Conservation (phyloP, 371 early-diverging fungal genomes). For the Mortierella sp. region DNA sequence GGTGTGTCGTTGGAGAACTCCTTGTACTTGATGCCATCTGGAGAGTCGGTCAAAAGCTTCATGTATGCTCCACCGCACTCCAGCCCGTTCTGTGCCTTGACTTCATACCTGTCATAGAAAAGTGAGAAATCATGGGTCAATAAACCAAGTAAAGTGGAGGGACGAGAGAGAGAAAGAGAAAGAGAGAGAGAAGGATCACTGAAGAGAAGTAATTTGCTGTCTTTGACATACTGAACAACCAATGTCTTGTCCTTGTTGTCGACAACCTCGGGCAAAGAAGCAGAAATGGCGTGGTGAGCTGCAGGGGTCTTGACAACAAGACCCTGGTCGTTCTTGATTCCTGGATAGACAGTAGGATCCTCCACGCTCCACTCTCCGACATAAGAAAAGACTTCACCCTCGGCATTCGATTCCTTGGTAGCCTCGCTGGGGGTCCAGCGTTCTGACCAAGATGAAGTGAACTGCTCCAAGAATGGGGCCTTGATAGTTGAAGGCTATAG, state of each 20-base stretch:
- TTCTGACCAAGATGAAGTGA: slow-evolving; percentile 54
- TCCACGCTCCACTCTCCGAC: slow-evolving; percentile 79
- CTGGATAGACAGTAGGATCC: slow-evolving; percentile 57
- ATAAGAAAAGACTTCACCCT: slow-evolving; percentile 61
- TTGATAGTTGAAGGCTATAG: slow-evolving; percentile 42
- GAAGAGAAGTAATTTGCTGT: background rate
- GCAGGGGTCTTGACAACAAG: slow-evolving; percentile 77
- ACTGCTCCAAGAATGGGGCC: slow-evolving; percentile 77
- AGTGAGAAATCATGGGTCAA: background rate
- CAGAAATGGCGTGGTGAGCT: slow-evolving; percentile 81
- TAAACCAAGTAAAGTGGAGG: background rate
- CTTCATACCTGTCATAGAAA: slow-evolving; percentile 62
- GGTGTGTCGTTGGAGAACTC: slow-evolving; percentile 55
- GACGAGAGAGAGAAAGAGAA: background rate
- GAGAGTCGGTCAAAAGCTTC: slow-evolving; percentile 69
- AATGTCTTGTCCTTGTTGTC: slow-evolving; percentile 78
- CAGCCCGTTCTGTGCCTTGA: slow-evolving; percentile 91
- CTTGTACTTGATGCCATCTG: slow-evolving; percentile 49
- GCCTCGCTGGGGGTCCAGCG: slow-evolving; percentile 72
- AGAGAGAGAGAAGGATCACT: background rate
- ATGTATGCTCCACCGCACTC: slow-evolving; percentile 97
- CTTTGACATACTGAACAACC: slow-evolving; percentile 79
- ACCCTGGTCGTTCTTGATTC: slow-evolving; percentile 67
- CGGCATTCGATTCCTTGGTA: slow-evolving; percentile 58
- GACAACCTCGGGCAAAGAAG: slow-evolving; percentile 75